Conservation (phyloP, 495 filamentous ascomycete species). For the Penicillium subrubescens region DNA sequence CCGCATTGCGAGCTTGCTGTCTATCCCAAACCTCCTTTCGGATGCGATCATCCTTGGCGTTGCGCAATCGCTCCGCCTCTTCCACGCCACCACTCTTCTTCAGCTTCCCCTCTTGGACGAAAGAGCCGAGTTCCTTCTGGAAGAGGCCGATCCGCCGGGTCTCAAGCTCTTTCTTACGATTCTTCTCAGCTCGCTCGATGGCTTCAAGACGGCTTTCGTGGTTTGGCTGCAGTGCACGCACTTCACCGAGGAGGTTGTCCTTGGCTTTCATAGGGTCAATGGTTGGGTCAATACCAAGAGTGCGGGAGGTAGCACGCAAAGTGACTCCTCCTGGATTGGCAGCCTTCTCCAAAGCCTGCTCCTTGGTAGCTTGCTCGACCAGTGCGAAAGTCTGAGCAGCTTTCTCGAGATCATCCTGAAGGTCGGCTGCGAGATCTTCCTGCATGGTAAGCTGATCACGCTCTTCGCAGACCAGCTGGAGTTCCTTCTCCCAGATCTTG, state of each 20-base stretch:
- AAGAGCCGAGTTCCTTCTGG: slow-evolving; percentile 82
- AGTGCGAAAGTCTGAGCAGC: slow-evolving; percentile 88
- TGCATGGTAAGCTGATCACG: slow-evolving; percentile 91
- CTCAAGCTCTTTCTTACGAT: slow-evolving; percentile 84
- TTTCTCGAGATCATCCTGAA: slow-evolving; percentile 94
- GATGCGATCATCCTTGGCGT: slow-evolving; percentile 83
- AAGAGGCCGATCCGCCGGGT: slow-evolving; percentile 74
- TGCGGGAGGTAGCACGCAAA: slow-evolving; percentile 57
- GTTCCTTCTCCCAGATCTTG: slow-evolving; percentile 97
- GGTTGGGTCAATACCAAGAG: slow-evolving; percentile 63
- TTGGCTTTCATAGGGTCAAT: slow-evolving; percentile 80
- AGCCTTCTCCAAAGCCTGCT: slow-evolving; percentile 77
- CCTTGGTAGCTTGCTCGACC: slow-evolving; percentile 94
- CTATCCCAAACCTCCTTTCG: slow-evolving; percentile 83
- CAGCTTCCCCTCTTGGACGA: slow-evolving; percentile 88
- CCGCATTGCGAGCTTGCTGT: slow-evolving; percentile 54
- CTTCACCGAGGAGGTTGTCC: slow-evolving; percentile 88
- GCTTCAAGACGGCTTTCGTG: slow-evolving; percentile 91
- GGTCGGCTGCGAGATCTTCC: slow-evolving; percentile 88
- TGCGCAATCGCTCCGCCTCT: slow-evolving; percentile 84
- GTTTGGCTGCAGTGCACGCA: slow-evolving; percentile 91
- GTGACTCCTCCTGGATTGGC: slow-evolving; percentile 39
- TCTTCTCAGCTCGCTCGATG: slow-evolving; percentile 91
- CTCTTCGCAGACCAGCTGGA: slow-evolving; percentile 92
- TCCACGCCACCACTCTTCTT: slow-evolving; percentile 96